Percentiles rank a stretch among this genome's conserved stretches.
phyloP scores from a whole-genome alignment of 768 basidiomycete genomes.

The Termitomyces sp. region DNA sequence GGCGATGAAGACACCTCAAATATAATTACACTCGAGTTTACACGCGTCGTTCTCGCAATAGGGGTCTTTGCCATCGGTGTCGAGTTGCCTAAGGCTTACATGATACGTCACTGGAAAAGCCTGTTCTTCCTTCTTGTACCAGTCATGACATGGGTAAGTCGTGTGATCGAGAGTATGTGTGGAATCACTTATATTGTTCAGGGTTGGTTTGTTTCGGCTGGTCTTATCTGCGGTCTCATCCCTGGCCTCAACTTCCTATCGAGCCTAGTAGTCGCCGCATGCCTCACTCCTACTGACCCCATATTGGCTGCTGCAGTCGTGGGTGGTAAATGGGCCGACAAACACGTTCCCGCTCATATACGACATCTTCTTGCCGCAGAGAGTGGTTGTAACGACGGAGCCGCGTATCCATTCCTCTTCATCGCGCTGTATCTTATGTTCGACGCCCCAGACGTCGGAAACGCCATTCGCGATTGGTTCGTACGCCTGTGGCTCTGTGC shows the following conservation, averaged over 20 bases:
- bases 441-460: constrained; percentile 50
- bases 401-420: constrained; percentile 92
- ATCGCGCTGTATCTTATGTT: constrained; percentile 85
- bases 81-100: constrained; percentile 94
- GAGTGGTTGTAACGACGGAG: constrained; percentile 94
- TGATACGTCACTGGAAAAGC: constrained; percentile 90
- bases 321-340: constrained; percentile 96
- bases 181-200: constrained; percentile 22
- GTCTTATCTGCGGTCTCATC: constrained; percentile 86
- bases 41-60: constrained; percentile 90
- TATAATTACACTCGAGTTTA: constrained; percentile 85
- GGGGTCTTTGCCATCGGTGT: constrained; percentile 98
- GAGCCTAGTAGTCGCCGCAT: constrained; percentile 86
- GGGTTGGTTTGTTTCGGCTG: constrained; percentile 96
- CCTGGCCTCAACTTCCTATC: constrained; percentile 89
- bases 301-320: constrained; percentile 90
- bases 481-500: constrained; percentile 81
- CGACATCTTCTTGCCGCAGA: constrained; percentile 67
- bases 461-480: constrained; percentile 86
- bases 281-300: constrained; percentile 92
- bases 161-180: background rate
- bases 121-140: constrained; percentile 79
- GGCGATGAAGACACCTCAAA: constrained; percentile 49
- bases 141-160: constrained; percentile 79
- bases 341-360: constrained; percentile 88